Evolutionary conservation across 345 rosid species (phyloP).

Genomic region (Populus pruinosa): DNA sequence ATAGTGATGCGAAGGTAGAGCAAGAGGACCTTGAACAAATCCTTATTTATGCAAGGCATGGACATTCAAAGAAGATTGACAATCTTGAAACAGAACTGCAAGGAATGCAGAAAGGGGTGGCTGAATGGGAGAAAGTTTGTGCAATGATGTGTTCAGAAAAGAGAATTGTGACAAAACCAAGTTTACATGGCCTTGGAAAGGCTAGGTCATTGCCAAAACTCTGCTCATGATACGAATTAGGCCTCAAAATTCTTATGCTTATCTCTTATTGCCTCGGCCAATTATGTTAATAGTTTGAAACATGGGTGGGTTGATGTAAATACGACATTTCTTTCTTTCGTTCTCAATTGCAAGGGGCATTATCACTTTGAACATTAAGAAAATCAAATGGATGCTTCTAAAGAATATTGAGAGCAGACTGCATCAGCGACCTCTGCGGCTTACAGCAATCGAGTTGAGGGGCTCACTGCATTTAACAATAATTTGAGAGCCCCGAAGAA

Average conservation of each 20-base stretch:
- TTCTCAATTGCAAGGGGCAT: not conserved
- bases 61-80: conserved; percentile 15
- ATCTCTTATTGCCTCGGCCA: not conserved
- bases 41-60: conserved; percentile 13
- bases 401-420: conserved; percentile 26
- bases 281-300: not conserved
- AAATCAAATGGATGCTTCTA: conserved; percentile 33
- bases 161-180: conserved; percentile 21
- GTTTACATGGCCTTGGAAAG: conserved; percentile 18
- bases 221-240: conserved; percentile 28
- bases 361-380: not conserved
- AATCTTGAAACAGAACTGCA: conserved; percentile 19
- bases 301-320: conserved; percentile 1
- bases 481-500: conserved; percentile 5
- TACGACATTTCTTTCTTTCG: not conserved
- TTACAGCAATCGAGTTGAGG: conserved; percentile 16
- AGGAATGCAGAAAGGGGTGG: conserved; percentile 22
- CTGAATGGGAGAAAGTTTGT: conserved; percentile 27
- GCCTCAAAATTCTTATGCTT: not conserved
- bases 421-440: conserved; percentile 27
- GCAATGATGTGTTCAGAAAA: conserved; percentile 24
- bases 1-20: not conserved
- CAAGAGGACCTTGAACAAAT: conserved; percentile 9
- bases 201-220: conserved; percentile 34
- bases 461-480: conserved; percentile 21